Base-by-base conservation (phyloP, 192 early-diverging fungal species). In the Endogone sp. region DNA sequence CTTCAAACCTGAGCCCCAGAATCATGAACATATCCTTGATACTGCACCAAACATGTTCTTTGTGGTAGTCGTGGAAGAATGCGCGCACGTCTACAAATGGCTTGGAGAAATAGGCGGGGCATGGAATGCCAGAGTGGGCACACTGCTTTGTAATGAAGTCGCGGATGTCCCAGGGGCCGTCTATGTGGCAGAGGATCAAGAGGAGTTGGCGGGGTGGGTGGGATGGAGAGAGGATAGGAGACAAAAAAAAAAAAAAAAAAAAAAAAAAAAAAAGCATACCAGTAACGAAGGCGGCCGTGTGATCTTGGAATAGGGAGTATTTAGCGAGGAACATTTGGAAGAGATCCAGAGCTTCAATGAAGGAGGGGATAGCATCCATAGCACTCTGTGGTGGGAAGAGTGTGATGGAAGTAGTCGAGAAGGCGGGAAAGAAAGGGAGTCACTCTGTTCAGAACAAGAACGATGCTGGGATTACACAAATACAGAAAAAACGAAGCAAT, bases 111-210 rank as follows among this genome's bases (percentile, higher is more conserved):
- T 90, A 94, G 0, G 65, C 31, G 2, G 93, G 93, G 25, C 83
- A 69, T 26, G 67, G 25, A 24, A 90, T 80, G n/a, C 73, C 22
- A 3, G 84, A 85, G 30, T 81, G 71, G 0, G 63, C 55, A 64
- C 90, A 92, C 75, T 95, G 91, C 68, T 93, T 92, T 23, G 77
- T 72, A n/a, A 95, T 80, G 75, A 95, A 95, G 60, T 94, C 90
- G 8, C 90, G 84, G 56, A 95, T 85, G 69, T 95, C 94, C 81
- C 89, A 94, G 0, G 92, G 91, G 2, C 91, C 91, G 74, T 83
- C 89, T 78, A 65, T 11, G 30, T n/a, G n/a, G n/a, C n/a, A n/a
- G n/a, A n/a, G n/a, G n/a, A n/a, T n/a, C n/a, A 49, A 49, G 37
- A 49, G 37, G 9, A 49, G 37, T 49, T 49, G 6, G 37, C 6